Evolutionary conservation across 1,284 basidiomycete genomes (phyloP).

Genomic region (Somion occarium): DNA sequence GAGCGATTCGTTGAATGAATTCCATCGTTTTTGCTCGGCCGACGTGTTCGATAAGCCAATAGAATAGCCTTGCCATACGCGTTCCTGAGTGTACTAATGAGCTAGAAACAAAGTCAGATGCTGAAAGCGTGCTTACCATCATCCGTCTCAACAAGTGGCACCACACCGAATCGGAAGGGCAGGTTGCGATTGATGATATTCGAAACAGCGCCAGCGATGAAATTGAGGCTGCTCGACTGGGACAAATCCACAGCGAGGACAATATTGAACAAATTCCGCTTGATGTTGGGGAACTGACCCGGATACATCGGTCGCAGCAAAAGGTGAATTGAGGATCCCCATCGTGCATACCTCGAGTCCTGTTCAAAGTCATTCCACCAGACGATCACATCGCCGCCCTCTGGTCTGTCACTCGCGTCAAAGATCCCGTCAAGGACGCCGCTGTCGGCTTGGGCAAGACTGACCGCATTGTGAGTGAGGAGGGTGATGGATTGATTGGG

Average conservation of each 20-base stretch:
- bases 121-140: constrained; percentile 43
- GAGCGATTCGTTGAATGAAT: constrained; percentile 49
- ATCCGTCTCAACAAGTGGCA: constrained; percentile 63
- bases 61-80: constrained; percentile 71
- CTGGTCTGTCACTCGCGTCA: constrained; percentile 83
- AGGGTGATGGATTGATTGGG: constrained; percentile 65
- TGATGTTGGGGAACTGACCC: constrained; percentile 71
- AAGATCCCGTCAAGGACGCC: constrained; percentile 72
- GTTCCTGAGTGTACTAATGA: constrained; percentile 36
- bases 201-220: constrained; percentile 59
- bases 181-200: constrained; percentile 68
- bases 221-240: constrained; percentile 50
- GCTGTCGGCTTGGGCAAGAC: constrained; percentile 40
- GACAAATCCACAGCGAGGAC: constrained; percentile 79
- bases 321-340: constrained; percentile 40
- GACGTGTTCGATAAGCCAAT: constrained; percentile 59
- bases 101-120: not conserved
- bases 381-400: constrained; percentile 69
- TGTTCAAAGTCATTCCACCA: constrained; percentile 93
- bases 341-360: constrained; percentile 64
- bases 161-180: constrained; percentile 81
- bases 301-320: constrained; percentile 69
- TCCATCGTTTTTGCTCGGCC: constrained; percentile 59
- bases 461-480: constrained; percentile 59
- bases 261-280: constrained; percentile 77